Base-by-base conservation (phyloP, 1,284 basidiomycete genomes). In the Leccinum proliferum region DNA sequence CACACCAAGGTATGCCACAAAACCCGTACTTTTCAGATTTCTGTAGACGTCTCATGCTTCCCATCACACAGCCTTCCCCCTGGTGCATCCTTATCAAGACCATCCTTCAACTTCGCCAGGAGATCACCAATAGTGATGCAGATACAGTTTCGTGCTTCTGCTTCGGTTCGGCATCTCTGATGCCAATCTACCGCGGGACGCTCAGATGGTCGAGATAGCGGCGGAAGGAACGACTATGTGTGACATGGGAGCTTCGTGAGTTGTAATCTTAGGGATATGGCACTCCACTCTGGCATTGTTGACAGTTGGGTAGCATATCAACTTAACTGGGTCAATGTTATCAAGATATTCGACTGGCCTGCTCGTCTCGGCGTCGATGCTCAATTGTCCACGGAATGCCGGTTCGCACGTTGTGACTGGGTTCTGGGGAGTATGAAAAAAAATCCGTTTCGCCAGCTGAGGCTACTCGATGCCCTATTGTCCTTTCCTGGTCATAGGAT, bases 391-490 rank as follows among this genome's bases (percentile, higher is more conserved):
- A 55, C 83, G 86, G 32, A 87, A 90, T 60, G 81, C 79, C 15
- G 86, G 89, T 58, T 83, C 83, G 7, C 90, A 90, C 67, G 89
- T 89, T n/a, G 90, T 93, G 14, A 84, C 83, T 5, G 91, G 90
- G 14, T 93, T 93, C 70, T 93, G 91, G 98, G 96, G 96, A 34
- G 32, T 34, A 34, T 34, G 32, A 34, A 34, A 34, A 34, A 82
- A 37, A 96, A 97, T 73, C 83, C 90, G 4, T 76, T 92, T 66
- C 8, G 32, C 32, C 94, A 98, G 72, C 83, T 98, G 32, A 89
- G 89, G 62, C 83, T 98, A 34, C 82, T 98, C 53, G 90, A 94
- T 71, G 92, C 92, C 7, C 83, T 98, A 25, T 85, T 97, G 15
- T 92, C 90, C 46, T 81, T 81, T 96, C 90, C 93, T 25, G 89